These are phyloP conservation scores for Exsudoporus floridanus DNA, from an alignment of 1,284 basidiomycete species.

Conservation along the genomic window DNA sequence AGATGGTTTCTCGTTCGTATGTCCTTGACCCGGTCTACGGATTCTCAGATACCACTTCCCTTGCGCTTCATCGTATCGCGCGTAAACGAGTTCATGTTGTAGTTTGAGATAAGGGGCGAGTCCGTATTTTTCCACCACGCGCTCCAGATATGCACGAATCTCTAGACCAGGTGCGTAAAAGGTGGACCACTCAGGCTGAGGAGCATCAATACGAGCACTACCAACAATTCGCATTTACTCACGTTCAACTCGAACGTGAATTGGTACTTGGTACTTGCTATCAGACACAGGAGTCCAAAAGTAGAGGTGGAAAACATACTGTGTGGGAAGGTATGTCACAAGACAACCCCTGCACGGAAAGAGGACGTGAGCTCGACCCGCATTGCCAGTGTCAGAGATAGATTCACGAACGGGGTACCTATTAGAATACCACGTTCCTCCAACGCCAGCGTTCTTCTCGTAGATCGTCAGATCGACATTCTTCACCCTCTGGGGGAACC, in stretches of 20 bases:
- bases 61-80: slow-evolving; percentile 48
- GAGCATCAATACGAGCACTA: neutral
- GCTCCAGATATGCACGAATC: slow-evolving; percentile 52
- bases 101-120: slow-evolving; percentile 54
- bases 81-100: slow-evolving; percentile 49
- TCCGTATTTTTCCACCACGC: slow-evolving; percentile 58
- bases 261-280: slow-evolving; percentile 47
- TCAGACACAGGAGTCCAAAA: neutral
- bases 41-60: slow-evolving; percentile 58
- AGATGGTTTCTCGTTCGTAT: slow-evolving; percentile 16
- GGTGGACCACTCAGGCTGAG: slow-evolving; percentile 54
- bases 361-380: neutral
- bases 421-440: slow-evolving; percentile 56
- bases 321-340: slow-evolving; percentile 59
- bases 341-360: slow-evolving; percentile 44
- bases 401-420: slow-evolving; percentile 36
- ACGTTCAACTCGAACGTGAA: slow-evolving; percentile 57
- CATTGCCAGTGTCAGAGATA: neutral
- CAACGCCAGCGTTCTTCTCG: slow-evolving; percentile 56
- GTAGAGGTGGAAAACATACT: slow-evolving; percentile 32
- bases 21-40: slow-evolving; percentile 33
- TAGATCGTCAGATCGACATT: slow-evolving; percentile 60
- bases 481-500: slow-evolving; percentile 53
- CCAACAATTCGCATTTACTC: slow-evolving; percentile 5
- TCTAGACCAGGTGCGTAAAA: slow-evolving; percentile 61